Percentiles rank a stretch among this genome's conserved stretches.
These are phyloP conservation scores for Tirmania nivea DNA, from an alignment of 495 filamentous ascomycete species.

Conservation along the genomic window DNA sequence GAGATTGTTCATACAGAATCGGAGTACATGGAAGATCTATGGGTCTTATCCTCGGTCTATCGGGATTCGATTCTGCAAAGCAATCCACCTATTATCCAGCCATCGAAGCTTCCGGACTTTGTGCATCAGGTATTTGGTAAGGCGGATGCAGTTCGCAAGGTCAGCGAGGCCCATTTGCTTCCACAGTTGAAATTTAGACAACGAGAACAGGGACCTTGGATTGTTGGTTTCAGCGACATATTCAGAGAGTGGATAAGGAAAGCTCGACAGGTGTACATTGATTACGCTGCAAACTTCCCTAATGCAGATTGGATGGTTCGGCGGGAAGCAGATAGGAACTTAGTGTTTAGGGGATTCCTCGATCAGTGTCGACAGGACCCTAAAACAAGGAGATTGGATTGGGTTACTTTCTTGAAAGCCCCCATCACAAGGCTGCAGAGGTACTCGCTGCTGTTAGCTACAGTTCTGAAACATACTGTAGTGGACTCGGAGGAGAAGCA, in stretches of 20 bases:
- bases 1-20: conserved; percentile 93
- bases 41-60: conserved; percentile 66
- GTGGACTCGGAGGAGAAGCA: conserved; percentile 75
- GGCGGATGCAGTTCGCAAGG: conserved; percentile 67
- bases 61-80: conserved; percentile 53
- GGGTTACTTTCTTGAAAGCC: conserved; percentile 83
- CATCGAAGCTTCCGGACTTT: conserved; percentile 54
- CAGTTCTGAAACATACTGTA: conserved; percentile 63
- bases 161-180: conserved; percentile 84
- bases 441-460: conserved; percentile 63
- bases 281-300: conserved; percentile 76
- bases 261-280: conserved; percentile 68
- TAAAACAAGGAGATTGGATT: conserved; percentile 65
- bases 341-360: conserved; percentile 69
- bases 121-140: conserved; percentile 72
- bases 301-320: conserved; percentile 63
- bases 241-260: conserved; percentile 98
- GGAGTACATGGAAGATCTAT: conserved; percentile 65
- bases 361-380: conserved; percentile 57
- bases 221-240: conserved; percentile 85
- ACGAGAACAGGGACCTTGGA: conserved; percentile 87
- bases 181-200: conserved; percentile 94
- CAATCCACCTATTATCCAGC: conserved; percentile 61
- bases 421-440: conserved; percentile 86
- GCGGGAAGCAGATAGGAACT: conserved; percentile 64